Percentiles rank a stretch among this genome's conserved stretches.
These are phyloP conservation scores for Diaporthe longicolla DNA, from an alignment of 2,329 filamentous ascomycete species.

Conservation along the genomic window DNA sequence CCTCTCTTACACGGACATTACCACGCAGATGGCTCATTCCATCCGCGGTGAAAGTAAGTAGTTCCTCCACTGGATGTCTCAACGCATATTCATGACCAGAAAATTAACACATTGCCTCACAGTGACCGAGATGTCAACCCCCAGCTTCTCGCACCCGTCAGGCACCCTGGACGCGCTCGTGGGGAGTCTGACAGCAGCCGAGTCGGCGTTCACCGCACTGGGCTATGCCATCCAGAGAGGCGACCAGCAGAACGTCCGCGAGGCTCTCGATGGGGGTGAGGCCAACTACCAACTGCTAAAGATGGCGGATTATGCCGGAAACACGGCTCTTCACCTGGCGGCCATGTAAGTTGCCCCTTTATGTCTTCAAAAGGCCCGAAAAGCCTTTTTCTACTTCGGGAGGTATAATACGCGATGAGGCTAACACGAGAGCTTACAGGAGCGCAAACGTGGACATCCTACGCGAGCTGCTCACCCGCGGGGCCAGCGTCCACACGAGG, in stretches of 20 bases:
- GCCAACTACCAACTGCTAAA: conserved; percentile 71
- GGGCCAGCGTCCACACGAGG: conserved; percentile 76
- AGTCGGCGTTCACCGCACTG: conserved; percentile 80
- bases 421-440: conserved; percentile 22
- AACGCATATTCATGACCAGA: background rate
- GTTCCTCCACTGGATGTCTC: too few species aligned
- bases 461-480: conserved; percentile 69
- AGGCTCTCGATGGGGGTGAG: conserved; percentile 77
- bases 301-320: conserved; percentile 84
- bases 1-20: conserved; percentile 75
- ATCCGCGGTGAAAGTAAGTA: conserved; percentile 77
- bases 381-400: background rate
- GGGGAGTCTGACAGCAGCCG: conserved; percentile 60
- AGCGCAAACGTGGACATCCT: conserved; percentile 69
- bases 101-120: background rate
- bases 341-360: conserved; percentile 54
- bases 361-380: background rate
- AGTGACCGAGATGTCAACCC: conserved; percentile 80
- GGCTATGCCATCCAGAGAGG: conserved; percentile 85
- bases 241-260: conserved; percentile 74
- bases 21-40: conserved; percentile 78
- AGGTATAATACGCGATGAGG: background rate
- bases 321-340: conserved; percentile 76
- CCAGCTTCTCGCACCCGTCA: conserved; percentile 82
- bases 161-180: conserved; percentile 62